Percentiles rank a stretch among this genome's conserved stretches.
Conservation (phyloP, 2,329 filamentous ascomycete genomes). For the Epichloe sibirici region DNA sequence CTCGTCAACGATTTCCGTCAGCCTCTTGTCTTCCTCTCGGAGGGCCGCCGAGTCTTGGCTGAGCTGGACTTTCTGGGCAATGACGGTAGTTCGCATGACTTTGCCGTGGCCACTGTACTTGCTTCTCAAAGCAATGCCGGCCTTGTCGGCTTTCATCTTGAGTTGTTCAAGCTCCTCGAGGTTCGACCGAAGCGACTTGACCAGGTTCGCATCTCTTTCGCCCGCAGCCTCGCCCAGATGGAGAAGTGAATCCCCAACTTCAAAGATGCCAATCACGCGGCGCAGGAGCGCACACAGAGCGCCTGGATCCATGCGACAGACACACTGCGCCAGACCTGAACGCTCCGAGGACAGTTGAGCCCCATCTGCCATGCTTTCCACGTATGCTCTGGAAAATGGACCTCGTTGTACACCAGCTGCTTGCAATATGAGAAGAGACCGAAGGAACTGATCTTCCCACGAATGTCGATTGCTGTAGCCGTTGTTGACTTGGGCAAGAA, state of each 20-base stretch:
- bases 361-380: conserved; percentile 46
- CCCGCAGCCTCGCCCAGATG: conserved; percentile 20
- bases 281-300: conserved; percentile 17
- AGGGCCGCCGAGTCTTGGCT: conserved; percentile 62
- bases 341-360: conserved; percentile 35
- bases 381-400: conserved; percentile 45
- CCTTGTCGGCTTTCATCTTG: conserved; percentile 29
- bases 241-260: conserved; percentile 25
- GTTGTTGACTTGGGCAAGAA: conserved; percentile 32
- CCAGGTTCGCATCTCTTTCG: conserved; percentile 19
- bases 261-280: conserved; percentile 16
- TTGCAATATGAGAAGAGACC: conserved; percentile 34
- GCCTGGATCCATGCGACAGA: conserved; percentile 42
- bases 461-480: conserved; percentile 20
- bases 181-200: conserved; percentile 26
- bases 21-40: conserved; percentile 57
- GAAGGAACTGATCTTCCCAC: conserved; percentile 32
- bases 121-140: conserved; percentile 49
- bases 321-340: conserved; percentile 40
- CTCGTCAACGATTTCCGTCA: conserved; percentile 53
- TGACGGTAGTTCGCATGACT: conserved; percentile 62
- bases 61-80: conserved; percentile 70
- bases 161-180: conserved; percentile 35
- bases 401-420: conserved; percentile 23
- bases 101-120: conserved; percentile 62